Percentiles rank a stretch among this genome's conserved stretches.
Conservation (phyloP, 2,329 filamentous ascomycete genomes). For the Cryphonectria parasitica region DNA sequence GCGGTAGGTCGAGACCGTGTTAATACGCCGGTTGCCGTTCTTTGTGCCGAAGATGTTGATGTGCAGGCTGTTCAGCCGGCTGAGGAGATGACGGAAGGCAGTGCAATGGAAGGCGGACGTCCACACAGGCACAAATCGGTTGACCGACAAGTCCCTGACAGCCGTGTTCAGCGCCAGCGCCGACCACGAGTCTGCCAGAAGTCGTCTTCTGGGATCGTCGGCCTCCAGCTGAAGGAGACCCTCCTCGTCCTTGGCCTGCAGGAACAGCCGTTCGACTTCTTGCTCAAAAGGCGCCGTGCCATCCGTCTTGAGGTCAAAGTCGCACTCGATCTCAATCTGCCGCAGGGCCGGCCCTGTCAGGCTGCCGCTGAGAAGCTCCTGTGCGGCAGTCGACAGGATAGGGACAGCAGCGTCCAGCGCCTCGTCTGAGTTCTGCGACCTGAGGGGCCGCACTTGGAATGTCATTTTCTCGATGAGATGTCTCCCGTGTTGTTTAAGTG, state of each 20-base stretch:
- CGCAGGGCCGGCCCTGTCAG: conserved; percentile 21
- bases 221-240: conserved; percentile 25
- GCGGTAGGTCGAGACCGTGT: conserved; percentile 27
- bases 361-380: conserved; percentile 22
- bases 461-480: conserved; percentile 22
- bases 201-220: conserved; percentile 25
- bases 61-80: conserved; percentile 23
- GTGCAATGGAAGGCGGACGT: conserved; percentile 24
- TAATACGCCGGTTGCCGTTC: conserved; percentile 27
- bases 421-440: conserved; percentile 3
- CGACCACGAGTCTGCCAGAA: conserved; percentile 26
- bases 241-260: conserved; percentile 26
- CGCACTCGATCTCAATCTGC: conserved; percentile 24
- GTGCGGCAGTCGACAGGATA: conserved; percentile 21
- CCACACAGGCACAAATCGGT: conserved; percentile 25
- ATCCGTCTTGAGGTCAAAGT: conserved; percentile 19
- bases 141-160: conserved; percentile 22
- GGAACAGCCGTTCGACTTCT: conserved; percentile 23
- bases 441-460: conserved; percentile 17
- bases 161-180: conserved; percentile 23
- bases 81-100: conserved; percentile 19
- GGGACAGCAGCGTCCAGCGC: conserved; percentile 12
- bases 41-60: conserved; percentile 23
- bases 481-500: conserved; percentile 19
- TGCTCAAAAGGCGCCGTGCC: conserved; percentile 7